Conservation (phyloP, 176 grass and related monocot genomes). For the Phyllostachys edulis region DNA sequence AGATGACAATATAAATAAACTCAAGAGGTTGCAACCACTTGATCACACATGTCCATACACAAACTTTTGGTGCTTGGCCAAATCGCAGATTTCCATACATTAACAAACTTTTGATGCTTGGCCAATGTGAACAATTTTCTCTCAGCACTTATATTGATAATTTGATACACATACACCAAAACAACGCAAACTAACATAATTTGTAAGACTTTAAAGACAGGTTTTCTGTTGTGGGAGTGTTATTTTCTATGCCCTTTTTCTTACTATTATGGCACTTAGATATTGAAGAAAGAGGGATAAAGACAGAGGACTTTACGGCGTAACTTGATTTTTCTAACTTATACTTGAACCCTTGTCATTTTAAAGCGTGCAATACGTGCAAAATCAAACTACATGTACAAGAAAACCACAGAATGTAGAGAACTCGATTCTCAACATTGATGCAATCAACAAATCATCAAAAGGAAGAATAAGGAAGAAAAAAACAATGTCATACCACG, state of each 20-base stretch:
- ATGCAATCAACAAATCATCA: conserved; percentile 4
- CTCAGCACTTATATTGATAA: conserved; percentile 3
- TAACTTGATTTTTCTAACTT: conserved; percentile 16
- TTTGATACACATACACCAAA: conserved; percentile 20
- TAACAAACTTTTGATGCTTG: conserved; percentile 4
- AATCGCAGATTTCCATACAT: background rate
- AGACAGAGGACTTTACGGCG: background rate
- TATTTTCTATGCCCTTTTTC: conserved; percentile 6
- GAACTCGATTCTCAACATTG: conserved; percentile 19
- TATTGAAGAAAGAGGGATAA: conserved; percentile 11
- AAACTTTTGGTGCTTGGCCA: conserved; percentile 11
- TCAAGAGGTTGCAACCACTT: background rate
- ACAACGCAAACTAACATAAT: background rate
- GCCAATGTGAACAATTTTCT: background rate
- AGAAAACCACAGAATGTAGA: conserved; percentile 17
- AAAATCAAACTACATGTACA: background rate
- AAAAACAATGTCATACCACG: conserved; percentile 46
- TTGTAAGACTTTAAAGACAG: background rate
- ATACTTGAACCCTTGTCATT: conserved; percentile 5
- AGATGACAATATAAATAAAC: background rate
- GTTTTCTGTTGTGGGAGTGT: background rate
- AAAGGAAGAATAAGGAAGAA: conserved; percentile 21
- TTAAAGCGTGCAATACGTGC: background rate
- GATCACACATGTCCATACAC: background rate
- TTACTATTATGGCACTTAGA: background rate